Evolutionary conservation across 2,329 filamentous ascomycete species (phyloP), one percentile per base, ranked within the genome.

Genomic region (Cladosporium oxysporum): DNA sequence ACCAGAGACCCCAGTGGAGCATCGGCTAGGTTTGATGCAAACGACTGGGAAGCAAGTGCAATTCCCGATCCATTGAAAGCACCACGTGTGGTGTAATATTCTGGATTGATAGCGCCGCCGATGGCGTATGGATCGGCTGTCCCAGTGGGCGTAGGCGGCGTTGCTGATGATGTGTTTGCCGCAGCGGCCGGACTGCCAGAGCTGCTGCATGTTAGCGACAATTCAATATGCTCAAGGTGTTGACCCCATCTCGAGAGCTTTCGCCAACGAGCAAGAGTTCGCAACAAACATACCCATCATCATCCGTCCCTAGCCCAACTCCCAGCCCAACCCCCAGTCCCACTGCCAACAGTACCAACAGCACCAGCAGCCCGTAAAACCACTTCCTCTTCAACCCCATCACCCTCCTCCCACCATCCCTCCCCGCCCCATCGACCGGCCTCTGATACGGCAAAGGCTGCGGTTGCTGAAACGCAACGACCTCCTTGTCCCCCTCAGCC

Each of bases 31-130:
- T 69, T 57, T 3, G 63, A 59, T 6, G 69, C 77, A 71, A 80
- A 81, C 0, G 79, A 81, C 52, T 81, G 79, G 7, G 78, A 78
- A 21, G 81, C 80, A 11, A 82, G 66, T 0, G 80, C 81, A 47
- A 83, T 79, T 12, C 81, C 81, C 16, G 79, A 79, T n/a, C 81
- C 81, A 65, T 83, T 82, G 72, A 81, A 82, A 6, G 79, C 80
- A 23, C 81, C 81, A 33, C 75, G 72, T 11, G 69, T 77, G 8
- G 79, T 79, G 53, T 79, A 74, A 65, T 79, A 81, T 0, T 74
- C 66, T 0, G 77, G 71, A 57, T 77, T 73, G 6, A 82, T 74
- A 3, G 77, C 71, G 16, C 80, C 79, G 18, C 80, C 80, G 28
- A 82, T 77, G 33, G 69, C 58, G 61, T 75, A 75, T 18, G 60